These are phyloP conservation scores for Thinopyrum elongatum DNA, from an alignment of 176 grass and related monocot genomes.

Conservation along the genomic window DNA sequence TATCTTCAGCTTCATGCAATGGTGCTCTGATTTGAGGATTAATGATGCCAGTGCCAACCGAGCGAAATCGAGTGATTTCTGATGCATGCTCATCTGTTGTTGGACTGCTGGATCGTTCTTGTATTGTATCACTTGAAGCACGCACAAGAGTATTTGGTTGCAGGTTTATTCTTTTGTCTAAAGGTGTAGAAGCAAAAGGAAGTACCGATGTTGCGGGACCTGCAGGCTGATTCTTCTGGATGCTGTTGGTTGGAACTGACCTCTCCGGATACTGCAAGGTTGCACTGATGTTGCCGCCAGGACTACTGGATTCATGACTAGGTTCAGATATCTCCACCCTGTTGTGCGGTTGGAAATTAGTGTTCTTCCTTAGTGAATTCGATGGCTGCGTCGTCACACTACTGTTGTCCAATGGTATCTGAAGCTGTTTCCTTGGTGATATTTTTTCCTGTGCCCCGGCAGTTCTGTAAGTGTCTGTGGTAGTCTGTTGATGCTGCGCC, in stretches of 20 bases:
- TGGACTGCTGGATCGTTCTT: conserved; percentile 24
- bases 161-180: conserved; percentile 18
- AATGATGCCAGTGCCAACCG: conserved; percentile 33
- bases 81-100: conserved; percentile 34
- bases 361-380: conserved; percentile 16
- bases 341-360: conserved; percentile 7
- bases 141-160: conserved; percentile 36
- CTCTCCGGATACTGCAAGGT: conserved; percentile 25
- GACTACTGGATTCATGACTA: conserved; percentile 14
- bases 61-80: conserved; percentile 27
- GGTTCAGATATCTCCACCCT: conserved; percentile 20
- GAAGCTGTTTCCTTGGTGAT: conserved; percentile 19
- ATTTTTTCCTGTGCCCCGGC: conserved; percentile 20
- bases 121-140: conserved; percentile 43
- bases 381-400: not conserved
- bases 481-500: not conserved
- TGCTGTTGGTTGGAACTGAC: conserved; percentile 8
- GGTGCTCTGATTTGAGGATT: conserved; percentile 30
- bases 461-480: not conserved
- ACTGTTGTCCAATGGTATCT: conserved; percentile 9
- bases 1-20: conserved; percentile 34
- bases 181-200: conserved; percentile 30
- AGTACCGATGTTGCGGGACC: not conserved
- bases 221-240: conserved; percentile 20
- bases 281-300: conserved; percentile 20